A percentile compares a stretch with the other conserved stretches of the same genome.
Evolutionary conservation across 2,329 filamentous ascomycete genomes (phyloP).

Genomic region (Xylariales sp.): DNA sequence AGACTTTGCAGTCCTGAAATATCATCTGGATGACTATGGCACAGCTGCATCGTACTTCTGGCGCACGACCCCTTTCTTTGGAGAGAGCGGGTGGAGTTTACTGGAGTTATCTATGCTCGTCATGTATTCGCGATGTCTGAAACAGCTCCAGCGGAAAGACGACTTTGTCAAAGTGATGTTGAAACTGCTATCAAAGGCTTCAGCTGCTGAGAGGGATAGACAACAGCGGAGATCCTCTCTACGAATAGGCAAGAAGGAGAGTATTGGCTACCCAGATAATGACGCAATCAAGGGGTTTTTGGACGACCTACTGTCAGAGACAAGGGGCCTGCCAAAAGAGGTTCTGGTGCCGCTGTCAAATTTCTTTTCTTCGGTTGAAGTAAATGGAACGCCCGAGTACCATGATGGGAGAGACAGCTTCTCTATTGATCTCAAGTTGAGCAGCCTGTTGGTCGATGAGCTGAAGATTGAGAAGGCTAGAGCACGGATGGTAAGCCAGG

Average conservation of each 20-base stretch:
- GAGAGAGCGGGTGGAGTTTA: conserved; percentile 69
- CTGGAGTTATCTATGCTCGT: conserved; percentile 80
- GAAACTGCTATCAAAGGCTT: conserved; percentile 67
- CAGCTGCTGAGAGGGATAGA: conserved; percentile 47
- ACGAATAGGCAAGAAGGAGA: conserved; percentile 29
- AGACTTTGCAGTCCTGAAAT: conserved; percentile 83
- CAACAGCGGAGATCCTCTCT: conserved; percentile 33
- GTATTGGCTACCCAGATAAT: conserved; percentile 23
- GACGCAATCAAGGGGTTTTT: conserved; percentile 43
- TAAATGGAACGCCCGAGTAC: conserved; percentile 67
- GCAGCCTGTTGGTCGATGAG: conserved; percentile 67
- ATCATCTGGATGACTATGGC: conserved; percentile 66
- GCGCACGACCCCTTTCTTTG: conserved; percentile 73
- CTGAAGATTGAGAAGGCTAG: conserved; percentile 62
- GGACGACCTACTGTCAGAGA: conserved; percentile 40
- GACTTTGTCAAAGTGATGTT: conserved; percentile 76
- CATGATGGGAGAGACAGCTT: conserved; percentile 71
- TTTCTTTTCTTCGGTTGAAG: conserved; percentile 67
- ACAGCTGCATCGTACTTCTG: conserved; percentile 75
- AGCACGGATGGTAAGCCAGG: conserved; percentile 56
- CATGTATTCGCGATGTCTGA: conserved; percentile 80
- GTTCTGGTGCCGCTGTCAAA: conserved; percentile 63
- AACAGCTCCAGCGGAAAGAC: conserved; percentile 68
- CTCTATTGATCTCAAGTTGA: conserved; percentile 60
- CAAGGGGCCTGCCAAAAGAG: conserved; percentile 47